Evolutionary conservation across 78 protist genomes (phyloP), one percentile per base, ranked within the genome.

Genomic region (Dictyostelium brefeldianum): DNA sequence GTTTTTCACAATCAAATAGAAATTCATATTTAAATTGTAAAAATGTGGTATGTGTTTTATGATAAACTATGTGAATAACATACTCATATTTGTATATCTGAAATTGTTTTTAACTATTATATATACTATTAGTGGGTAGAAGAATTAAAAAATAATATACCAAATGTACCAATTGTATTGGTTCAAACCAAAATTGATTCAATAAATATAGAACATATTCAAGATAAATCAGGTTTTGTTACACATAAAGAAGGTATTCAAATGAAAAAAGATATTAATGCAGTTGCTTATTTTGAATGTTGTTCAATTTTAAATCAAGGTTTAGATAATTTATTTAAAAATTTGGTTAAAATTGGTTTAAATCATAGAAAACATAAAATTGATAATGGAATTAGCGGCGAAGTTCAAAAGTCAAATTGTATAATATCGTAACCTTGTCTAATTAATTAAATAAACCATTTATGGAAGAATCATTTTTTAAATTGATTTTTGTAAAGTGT

Each of bases 81-180:
- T n/a, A n/a, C n/a, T n/a, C n/a, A n/a, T n/a, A n/a, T n/a, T n/a
- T n/a, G n/a, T n/a, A n/a, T n/a, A n/a, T n/a, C n/a, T n/a, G n/a
- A n/a, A n/a, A n/a, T n/a, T n/a, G n/a, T n/a, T n/a, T n/a, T n/a
- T n/a, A n/a, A 14, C 15, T 51, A 51, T 51, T 51, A 14, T 1
- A 14, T 51, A 1, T 51, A 51, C 15, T 14, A 51, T 14, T 51
- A 67, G 75, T 67, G 75, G 75, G 14, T 14, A 15, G 22, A 41
- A 8, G 75, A 67, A 31, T 20, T 67, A 15, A 25, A 31, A 31
- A 31, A 14, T 7, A 14, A 14, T 67, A 29, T 25, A 15, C 75
- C 75, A 31, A 31, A 41, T 31, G 75, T 31, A 67, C 75, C 75
- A 67, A 17, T 67, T 10, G 29, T 67, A 31, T 67, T 67, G 29